These are phyloP conservation scores for Fusarium stilboides DNA, from an alignment of 2,329 filamentous ascomycete genomes.

Conservation along the genomic window DNA sequence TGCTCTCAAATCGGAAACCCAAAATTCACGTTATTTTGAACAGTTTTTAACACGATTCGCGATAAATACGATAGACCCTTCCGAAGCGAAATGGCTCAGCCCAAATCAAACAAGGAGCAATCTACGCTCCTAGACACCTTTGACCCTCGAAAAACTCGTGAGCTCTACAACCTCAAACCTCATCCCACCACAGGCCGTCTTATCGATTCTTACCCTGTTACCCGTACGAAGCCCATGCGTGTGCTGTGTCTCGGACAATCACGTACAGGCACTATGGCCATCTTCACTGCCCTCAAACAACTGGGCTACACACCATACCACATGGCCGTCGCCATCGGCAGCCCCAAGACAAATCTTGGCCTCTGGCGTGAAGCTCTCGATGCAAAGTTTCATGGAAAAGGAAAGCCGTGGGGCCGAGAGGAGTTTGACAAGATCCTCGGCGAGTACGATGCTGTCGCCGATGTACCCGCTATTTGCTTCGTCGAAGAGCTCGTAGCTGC, in stretches of 20 bases:
- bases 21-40: rapidly evolving
- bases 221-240: slow-evolving; percentile 34
- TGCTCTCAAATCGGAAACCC: no score
- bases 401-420: slow-evolving; percentile 30
- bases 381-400: slow-evolving; percentile 34
- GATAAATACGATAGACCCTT: neutral
- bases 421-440: slow-evolving; percentile 41
- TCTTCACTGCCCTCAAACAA: slow-evolving; percentile 23
- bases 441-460: slow-evolving; percentile 20
- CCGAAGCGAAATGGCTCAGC: neutral
- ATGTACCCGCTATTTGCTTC: slow-evolving; percentile 37
- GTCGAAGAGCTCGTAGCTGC: slow-evolving; percentile 36
- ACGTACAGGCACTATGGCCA: slow-evolving; percentile 17
- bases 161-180: slow-evolving; percentile 30
- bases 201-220: slow-evolving; percentile 33
- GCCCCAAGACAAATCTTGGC: slow-evolving; percentile 21
- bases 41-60: rapidly evolving
- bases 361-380: slow-evolving; percentile 43
- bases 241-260: slow-evolving; percentile 40
- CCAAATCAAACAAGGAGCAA: neutral
- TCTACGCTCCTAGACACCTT: slow-evolving; percentile 4
- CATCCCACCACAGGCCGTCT: slow-evolving; percentile 34
- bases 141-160: slow-evolving; percentile 1
- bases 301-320: slow-evolving; percentile 39
- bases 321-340: slow-evolving; percentile 18